These are phyloP conservation scores for Dactylonectria estremocensis DNA, from an alignment of 2,329 filamentous ascomycete species.

Conservation along the genomic window DNA sequence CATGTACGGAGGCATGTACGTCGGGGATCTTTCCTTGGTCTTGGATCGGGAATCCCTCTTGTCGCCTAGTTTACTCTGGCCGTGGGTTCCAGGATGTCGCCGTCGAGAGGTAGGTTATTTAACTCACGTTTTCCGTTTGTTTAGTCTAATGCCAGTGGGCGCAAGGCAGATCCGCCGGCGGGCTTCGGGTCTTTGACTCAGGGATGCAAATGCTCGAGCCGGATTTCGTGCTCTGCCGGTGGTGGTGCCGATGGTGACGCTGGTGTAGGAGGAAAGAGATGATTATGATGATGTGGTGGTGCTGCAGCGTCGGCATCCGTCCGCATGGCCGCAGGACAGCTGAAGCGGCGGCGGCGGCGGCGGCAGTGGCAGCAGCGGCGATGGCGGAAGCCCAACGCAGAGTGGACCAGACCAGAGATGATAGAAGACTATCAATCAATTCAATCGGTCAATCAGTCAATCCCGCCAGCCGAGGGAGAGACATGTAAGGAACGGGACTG, in stretches of 20 bases:
- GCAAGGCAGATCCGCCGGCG: conserved; percentile 39
- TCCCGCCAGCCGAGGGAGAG: conserved; percentile 39
- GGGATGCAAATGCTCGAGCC: conserved; percentile 41
- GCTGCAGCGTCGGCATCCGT: conserved; percentile 37
- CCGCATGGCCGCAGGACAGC: conserved; percentile 34
- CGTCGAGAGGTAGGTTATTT: conserved; percentile 24
- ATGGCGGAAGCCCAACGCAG: conserved; percentile 27
- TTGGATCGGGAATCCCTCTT: conserved; percentile 25
- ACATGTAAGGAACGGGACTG: conserved; percentile 40
- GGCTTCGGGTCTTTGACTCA: conserved; percentile 25
- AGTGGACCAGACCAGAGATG: conserved; percentile 21
- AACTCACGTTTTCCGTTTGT: conserved; percentile 28
- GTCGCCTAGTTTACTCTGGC: conserved; percentile 29
- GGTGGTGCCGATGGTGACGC: conserved; percentile 37
- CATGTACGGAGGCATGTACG: conserved; percentile 22
- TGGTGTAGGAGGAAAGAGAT: conserved; percentile 30
- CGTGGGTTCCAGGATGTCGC: conserved; percentile 12
- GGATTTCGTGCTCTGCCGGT: conserved; percentile 42
- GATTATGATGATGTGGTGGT: conserved; percentile 33
- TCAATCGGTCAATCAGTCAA: conserved; percentile 32
- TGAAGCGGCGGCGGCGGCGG: conserved; percentile 21
- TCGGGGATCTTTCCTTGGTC: conserved; percentile 20
- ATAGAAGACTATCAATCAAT: conserved; percentile 30
- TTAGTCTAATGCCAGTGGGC: conserved; percentile 38
- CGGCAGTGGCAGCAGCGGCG: conserved; percentile 27